Percentiles rank a stretch among this genome's conserved stretches.
Conservation (phyloP, 2,329 filamentous ascomycete genomes). For the Colletotrichum lini region DNA sequence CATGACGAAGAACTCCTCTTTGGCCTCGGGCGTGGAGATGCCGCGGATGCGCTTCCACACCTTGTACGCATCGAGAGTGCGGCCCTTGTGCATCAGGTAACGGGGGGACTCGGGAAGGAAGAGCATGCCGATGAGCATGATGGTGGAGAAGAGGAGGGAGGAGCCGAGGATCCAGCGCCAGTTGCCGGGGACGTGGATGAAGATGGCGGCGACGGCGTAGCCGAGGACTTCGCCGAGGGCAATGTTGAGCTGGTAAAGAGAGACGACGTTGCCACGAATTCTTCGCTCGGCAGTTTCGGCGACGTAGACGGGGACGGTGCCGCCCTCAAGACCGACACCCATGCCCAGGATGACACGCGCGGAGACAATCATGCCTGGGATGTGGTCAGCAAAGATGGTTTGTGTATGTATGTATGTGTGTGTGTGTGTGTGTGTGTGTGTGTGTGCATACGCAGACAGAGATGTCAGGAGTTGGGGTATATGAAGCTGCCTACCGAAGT, state of each 20-base stretch:
- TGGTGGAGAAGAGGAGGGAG: conserved; percentile 74
- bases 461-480: conserved; percentile 38
- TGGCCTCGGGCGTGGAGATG: conserved; percentile 66
- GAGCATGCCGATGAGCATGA: conserved; percentile 70
- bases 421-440: no score
- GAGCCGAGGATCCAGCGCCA: conserved; percentile 83
- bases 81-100: conserved; percentile 78
- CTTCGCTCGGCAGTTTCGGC: conserved; percentile 78
- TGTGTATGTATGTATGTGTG: no score
- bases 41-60: conserved; percentile 83
- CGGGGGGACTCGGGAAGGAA: conserved; percentile 80
- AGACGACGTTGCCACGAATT: conserved; percentile 80
- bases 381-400: conserved; percentile 43
- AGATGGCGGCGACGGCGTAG: conserved; percentile 81
- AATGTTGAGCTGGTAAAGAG: conserved; percentile 83
- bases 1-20: conserved; percentile 82
- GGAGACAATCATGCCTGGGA: conserved; percentile 72
- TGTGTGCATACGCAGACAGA: not conserved
- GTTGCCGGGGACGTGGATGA: conserved; percentile 77
- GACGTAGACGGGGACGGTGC: conserved; percentile 82
- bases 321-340: conserved; percentile 80
- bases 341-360: conserved; percentile 78
- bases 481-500: conserved; percentile 63
- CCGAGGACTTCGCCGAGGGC: conserved; percentile 81
- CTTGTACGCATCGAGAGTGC: conserved; percentile 59